These are phyloP conservation scores for Malassezia sympodialis DNA, from an alignment of 1,284 basidiomycete genomes.

Conservation along the genomic window DNA sequence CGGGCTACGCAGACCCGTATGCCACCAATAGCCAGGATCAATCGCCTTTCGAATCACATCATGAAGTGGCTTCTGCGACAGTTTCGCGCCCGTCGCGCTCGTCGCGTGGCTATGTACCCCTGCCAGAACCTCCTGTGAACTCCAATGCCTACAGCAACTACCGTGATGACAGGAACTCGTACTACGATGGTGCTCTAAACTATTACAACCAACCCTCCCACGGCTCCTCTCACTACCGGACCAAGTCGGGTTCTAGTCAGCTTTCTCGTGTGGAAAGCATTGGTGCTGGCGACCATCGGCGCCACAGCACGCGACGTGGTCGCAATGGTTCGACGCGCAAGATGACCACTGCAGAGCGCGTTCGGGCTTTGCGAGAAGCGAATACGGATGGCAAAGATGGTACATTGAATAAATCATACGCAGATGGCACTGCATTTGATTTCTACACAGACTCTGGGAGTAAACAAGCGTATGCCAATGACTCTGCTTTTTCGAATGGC, in stretches of 20 bases:
- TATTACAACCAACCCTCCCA: background rate
- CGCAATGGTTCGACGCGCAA: background rate
- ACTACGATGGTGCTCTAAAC: background rate
- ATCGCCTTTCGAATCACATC: slow-evolving; percentile 7
- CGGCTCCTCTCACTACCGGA: background rate
- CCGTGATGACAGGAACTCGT: background rate
- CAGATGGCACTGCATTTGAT: background rate
- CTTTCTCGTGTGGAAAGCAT: slow-evolving; percentile 17
- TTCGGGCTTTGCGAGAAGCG: slow-evolving; percentile 2
- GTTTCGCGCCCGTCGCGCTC: background rate
- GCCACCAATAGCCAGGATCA: background rate
- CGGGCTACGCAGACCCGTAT: background rate
- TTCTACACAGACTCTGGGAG: background rate
- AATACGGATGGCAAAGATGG: background rate
- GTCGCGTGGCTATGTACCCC: slow-evolving; percentile 9
- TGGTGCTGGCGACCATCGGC: slow-evolving; percentile 15
- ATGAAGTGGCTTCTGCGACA: background rate
- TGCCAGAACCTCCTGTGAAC: slow-evolving; percentile 7
- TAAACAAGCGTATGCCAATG: background rate
- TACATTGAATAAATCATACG: background rate
- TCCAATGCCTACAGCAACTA: background rate
- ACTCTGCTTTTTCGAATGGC: background rate
- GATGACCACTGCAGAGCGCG: slow-evolving; percentile 11
- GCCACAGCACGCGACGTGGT: slow-evolving; percentile 3
- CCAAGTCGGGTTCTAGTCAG: slow-evolving; percentile 5